These are phyloP conservation scores for Acacia pycnantha DNA, from an alignment of 331 rosid species.

Conservation along the genomic window DNA sequence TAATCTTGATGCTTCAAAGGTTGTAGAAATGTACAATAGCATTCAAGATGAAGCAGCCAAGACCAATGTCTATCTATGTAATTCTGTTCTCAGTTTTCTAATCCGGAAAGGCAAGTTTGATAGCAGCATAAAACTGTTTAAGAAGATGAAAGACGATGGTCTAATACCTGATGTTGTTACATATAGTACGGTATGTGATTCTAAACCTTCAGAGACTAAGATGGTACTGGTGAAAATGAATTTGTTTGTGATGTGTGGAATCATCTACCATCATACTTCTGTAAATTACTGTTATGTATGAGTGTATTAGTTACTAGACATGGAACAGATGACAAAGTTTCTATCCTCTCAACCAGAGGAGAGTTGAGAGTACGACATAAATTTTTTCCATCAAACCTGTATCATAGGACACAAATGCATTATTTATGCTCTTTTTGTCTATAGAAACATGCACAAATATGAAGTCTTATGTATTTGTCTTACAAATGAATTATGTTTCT, in stretches of 20 bases:
- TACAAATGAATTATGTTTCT: neutral
- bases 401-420: neutral
- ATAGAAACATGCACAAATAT: neutral
- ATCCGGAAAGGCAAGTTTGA: constrained; percentile 65
- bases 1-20: constrained; percentile 59
- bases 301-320: neutral
- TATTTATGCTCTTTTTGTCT: neutral
- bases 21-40: constrained; percentile 56
- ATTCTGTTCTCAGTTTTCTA: constrained; percentile 70
- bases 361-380: neutral
- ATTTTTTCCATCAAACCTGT: neutral
- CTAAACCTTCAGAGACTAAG: neutral
- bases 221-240: neutral
- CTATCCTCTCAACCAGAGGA: neutral
- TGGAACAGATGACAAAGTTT: neutral
- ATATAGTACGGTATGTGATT: constrained; percentile 71
- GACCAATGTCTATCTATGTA: constrained; percentile 64
- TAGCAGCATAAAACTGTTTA: constrained; percentile 57
- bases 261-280: neutral
- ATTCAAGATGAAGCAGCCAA: constrained; percentile 57
- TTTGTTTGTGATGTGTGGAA: neutral
- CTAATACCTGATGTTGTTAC: constrained; percentile 73
- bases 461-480: neutral
- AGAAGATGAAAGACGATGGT: constrained; percentile 78
- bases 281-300: neutral